Conservation (phyloP, 2,329 filamentous ascomycete species). For the Hypomyces perniciosus region DNA sequence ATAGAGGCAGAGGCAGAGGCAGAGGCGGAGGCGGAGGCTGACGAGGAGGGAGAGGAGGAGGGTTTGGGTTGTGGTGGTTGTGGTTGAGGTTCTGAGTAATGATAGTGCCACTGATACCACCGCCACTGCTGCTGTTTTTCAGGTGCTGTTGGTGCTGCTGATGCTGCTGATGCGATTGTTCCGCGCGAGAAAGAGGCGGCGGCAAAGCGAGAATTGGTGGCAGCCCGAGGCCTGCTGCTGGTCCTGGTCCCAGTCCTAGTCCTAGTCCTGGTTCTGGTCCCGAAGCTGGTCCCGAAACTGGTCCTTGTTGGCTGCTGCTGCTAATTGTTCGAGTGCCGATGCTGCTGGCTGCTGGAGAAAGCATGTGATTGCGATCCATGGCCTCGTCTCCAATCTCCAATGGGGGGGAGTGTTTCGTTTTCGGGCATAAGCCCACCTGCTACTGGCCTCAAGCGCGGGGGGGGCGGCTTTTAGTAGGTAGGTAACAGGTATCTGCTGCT, state of each 20-base stretch:
- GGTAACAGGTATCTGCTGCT: too few species aligned
- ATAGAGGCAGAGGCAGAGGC: background rate
- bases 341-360: conserved; percentile 11
- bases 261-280: background rate
- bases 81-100: background rate
- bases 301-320: conserved; percentile 4
- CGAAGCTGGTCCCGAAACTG: conserved; percentile 1
- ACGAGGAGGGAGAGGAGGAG: background rate
- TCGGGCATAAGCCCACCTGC: too few species aligned
- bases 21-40: background rate
- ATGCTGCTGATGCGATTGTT: background rate
- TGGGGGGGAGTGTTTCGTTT: background rate
- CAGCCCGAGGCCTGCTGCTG: conserved; percentile 4
- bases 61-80: background rate
- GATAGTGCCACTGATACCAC: background rate
- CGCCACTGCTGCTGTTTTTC: background rate
- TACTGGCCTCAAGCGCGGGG: too few species aligned
- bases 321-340: background rate
- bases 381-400: background rate
- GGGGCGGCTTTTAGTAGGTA: too few species aligned
- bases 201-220: background rate
- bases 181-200: conserved; percentile 8
- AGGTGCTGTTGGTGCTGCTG: background rate
- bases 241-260: conserved; percentile 2
- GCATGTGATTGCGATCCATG: conserved; percentile 20